Evolutionary conservation across 1,139 yeast species (phyloP), one percentile per base, ranked within the genome.

Genomic region (Pneumocystis murina): DNA sequence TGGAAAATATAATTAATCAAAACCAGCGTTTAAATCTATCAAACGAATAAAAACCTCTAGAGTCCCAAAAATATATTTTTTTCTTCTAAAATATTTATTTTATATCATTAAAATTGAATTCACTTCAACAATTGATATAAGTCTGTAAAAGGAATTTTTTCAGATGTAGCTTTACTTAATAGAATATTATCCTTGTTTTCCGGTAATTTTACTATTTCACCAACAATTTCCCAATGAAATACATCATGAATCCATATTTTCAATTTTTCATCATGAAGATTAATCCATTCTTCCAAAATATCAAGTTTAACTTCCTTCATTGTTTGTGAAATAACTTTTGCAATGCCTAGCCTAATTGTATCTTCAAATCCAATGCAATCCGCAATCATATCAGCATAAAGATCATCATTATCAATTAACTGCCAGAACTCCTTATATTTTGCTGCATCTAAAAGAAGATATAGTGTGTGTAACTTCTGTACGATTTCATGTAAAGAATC

Each of bases 351-450:
- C 55, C 77, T 69, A 55, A 75, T 67, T 61, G 72, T 73, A 62
- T 70, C 73, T 59, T 73, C 76, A 65, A 75, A 75, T 24, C 73
- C 75, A 28, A 61, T 66, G 16, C 73, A 72, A 57, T 74, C 76
- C 35, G 75, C 74, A 30, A 73, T 75, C 59, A 74, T 67, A 61
- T 75, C 77, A 36, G 75, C 75, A 64, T 72, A 71, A 36, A 72
- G 67, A 59, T 73, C 76, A 64, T 74, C 75, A 54, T 69, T 68
- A 64, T 71, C 72, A 64, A 72, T 73, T 8, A 68, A 67, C n/a
- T 69, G 64, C 78, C 78, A 76, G 70, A 76, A 76, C 63, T 72
- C 74, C 40, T 71, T 70, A 68, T 72, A 75, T 62, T 75, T 71
- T 64, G 76, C 74, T 4, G 74, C 66, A 61, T 74, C 77, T 38